These are phyloP conservation scores for Didymella keratinophila DNA, from an alignment of 2,329 filamentous ascomycete genomes.

Conservation along the genomic window DNA sequence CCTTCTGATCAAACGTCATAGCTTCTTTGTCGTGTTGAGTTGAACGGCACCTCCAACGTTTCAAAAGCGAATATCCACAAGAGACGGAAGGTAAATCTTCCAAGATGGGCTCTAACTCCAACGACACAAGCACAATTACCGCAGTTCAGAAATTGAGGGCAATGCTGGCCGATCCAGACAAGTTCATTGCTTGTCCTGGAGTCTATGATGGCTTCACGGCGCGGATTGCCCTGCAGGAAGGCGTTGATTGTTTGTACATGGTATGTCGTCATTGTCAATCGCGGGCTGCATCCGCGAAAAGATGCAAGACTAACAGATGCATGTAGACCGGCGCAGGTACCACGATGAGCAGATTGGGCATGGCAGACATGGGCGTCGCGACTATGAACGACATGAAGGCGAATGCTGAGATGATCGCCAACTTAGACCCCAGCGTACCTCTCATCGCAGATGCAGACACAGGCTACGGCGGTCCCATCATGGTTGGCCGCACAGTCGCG, in stretches of 20 bases:
- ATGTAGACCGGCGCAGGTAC: constrained; percentile 69
- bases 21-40: constrained; percentile 8
- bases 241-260: constrained; percentile 73
- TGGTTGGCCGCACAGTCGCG: constrained; percentile 62
- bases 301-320: neutral
- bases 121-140: constrained; percentile 26
- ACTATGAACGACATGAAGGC: constrained; percentile 69
- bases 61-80: constrained; percentile 2
- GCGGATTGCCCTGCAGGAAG: constrained; percentile 67
- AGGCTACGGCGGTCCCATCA: constrained; percentile 57
- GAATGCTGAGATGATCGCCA: constrained; percentile 71
- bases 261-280: constrained; percentile 49
- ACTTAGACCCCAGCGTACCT: constrained; percentile 62
- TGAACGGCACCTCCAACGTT: constrained; percentile 5
- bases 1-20: neutral
- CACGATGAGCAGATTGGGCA: constrained; percentile 66
- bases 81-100: neutral
- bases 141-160: constrained; percentile 43
- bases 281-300: neutral
- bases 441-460: constrained; percentile 70
- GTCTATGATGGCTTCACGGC: constrained; percentile 75
- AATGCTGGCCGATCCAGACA: constrained; percentile 43
- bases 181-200: constrained; percentile 66
- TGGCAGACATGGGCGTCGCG: constrained; percentile 69
- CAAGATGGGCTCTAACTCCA: constrained; percentile 21